These are phyloP conservation scores for Breynia disticha DNA, from an alignment of 441 rosid species.

Conservation along the genomic window DNA sequence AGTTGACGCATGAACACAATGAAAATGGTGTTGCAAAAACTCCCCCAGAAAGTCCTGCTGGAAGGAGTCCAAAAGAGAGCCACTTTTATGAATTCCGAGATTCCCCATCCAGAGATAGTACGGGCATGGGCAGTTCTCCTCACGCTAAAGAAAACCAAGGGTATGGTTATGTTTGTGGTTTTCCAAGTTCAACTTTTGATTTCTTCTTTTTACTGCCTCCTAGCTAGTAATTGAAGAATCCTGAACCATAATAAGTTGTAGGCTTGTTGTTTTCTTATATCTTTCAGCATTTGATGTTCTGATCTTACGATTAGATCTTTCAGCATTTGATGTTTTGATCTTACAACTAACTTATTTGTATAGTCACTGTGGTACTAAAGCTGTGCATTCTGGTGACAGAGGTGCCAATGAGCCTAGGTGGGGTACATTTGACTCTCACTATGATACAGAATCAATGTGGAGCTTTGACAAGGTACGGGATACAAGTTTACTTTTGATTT, in stretches of 20 bases:
- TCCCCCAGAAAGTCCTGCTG: constrained; percentile 36
- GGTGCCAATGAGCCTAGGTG: constrained; percentile 46
- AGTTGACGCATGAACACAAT: constrained; percentile 31
- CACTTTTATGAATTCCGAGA: constrained; percentile 45
- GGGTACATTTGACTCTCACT: constrained; percentile 55
- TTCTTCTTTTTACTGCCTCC: too few relatives aligned
- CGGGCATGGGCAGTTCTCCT: constrained; percentile 47
- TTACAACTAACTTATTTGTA: constrained; percentile 14
- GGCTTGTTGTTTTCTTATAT: constrained; percentile 1
- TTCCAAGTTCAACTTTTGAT: too few relatives aligned
- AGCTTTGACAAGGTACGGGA: constrained; percentile 54
- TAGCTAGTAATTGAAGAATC: too few relatives aligned
- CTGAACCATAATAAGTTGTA: background rate
- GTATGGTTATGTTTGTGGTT: constrained; percentile 20
- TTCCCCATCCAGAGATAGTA: constrained; percentile 33
- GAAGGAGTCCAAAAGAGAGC: constrained; percentile 28
- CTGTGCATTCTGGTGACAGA: constrained; percentile 49
- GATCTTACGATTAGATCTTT: constrained; percentile 1
- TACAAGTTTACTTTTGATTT: constrained; percentile 2
- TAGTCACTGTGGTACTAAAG: constrained; percentile 59
- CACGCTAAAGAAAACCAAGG: constrained; percentile 41
- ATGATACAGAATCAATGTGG: constrained; percentile 70
- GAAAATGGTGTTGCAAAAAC: constrained; percentile 35
- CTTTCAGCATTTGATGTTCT: too few relatives aligned
- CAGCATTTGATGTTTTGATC: constrained; percentile 11